Percentiles rank a stretch among this genome's conserved stretches.
These are phyloP conservation scores for Cydonia oblonga DNA, from an alignment of 331 rosid genomes.

Conservation along the genomic window DNA sequence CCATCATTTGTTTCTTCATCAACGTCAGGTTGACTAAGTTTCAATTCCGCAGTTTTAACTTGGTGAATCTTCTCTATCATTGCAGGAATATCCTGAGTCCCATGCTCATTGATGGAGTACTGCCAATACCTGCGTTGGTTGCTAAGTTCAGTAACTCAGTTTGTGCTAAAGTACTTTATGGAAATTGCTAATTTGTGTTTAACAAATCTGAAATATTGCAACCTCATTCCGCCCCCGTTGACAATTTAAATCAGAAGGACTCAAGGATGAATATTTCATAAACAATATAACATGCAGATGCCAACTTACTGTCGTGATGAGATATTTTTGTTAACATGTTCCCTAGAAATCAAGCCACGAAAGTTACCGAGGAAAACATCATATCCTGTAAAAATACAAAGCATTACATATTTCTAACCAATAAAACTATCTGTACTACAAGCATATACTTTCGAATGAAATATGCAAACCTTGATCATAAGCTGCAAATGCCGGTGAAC, in stretches of 20 bases:
- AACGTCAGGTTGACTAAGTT: slow-evolving; percentile 47
- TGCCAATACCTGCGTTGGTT: slow-evolving; percentile 68
- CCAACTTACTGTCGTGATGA: slow-evolving; percentile 68
- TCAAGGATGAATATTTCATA: not conserved
- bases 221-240: not conserved
- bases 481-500: slow-evolving; percentile 97
- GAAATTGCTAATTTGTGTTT: not conserved
- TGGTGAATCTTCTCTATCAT: slow-evolving; percentile 74
- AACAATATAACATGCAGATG: not conserved
- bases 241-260: not conserved
- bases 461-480: slow-evolving; percentile 73
- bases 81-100: slow-evolving; percentile 79
- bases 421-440: not conserved
- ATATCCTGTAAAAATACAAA: slow-evolving; percentile 42
- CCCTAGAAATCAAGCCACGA: slow-evolving; percentile 90
- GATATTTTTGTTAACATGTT: slow-evolving; percentile 64
- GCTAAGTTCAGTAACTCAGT: slow-evolving; percentile 6
- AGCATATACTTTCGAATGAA: slow-evolving; percentile 1
- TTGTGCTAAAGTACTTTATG: not conserved
- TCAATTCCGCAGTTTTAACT: slow-evolving; percentile 66
- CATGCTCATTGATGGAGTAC: slow-evolving; percentile 88
- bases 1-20: slow-evolving; percentile 47
- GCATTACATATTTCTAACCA: slow-evolving; percentile 4
- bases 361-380: slow-evolving; percentile 88
- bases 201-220: not conserved